Evolutionary conservation across 1,284 basidiomycete genomes (phyloP).

Genomic region (Chalciporus sp.): DNA sequence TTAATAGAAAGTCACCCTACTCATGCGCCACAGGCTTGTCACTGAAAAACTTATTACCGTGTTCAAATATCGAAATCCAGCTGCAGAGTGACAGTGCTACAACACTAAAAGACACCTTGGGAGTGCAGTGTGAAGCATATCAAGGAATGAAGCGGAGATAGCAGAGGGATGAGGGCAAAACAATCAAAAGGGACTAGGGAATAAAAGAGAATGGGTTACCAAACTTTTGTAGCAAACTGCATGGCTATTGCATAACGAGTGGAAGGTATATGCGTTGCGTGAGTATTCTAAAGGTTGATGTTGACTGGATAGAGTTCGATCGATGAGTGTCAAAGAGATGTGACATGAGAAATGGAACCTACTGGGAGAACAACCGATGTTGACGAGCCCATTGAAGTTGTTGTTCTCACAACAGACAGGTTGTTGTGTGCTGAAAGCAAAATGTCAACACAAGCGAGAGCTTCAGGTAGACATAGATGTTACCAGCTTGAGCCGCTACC

Average conservation of each 20-base stretch:
- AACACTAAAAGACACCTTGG: constrained; percentile 1
- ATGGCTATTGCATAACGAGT: constrained; percentile 21
- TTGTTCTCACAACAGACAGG: constrained; percentile 49
- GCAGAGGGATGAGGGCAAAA: background rate
- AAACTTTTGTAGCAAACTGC: background rate
- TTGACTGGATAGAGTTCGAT: constrained; percentile 30
- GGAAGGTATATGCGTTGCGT: constrained; percentile 6
- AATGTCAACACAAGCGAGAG: background rate
- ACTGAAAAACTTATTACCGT: too few relatives aligned
- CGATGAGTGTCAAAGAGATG: constrained; percentile 1
- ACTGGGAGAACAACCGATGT: constrained; percentile 47
- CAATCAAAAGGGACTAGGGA: background rate
- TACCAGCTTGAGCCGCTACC: constrained; percentile 41
- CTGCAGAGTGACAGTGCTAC: background rate
- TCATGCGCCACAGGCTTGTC: too few relatives aligned
- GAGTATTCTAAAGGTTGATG: constrained; percentile 28
- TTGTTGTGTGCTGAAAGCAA: constrained; percentile 36
- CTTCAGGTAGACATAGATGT: background rate
- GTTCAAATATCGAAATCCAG: background rate
- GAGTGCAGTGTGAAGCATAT: background rate
- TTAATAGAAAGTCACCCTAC: background rate
- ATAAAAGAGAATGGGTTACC: constrained; percentile 18
- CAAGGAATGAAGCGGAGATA: background rate
- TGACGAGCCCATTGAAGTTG: constrained; percentile 43
- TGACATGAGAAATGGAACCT: constrained; percentile 24